phyloP scores from a whole-genome alignment of 1,284 basidiomycete genomes.

The Acaromyces ingoldii region DNA sequence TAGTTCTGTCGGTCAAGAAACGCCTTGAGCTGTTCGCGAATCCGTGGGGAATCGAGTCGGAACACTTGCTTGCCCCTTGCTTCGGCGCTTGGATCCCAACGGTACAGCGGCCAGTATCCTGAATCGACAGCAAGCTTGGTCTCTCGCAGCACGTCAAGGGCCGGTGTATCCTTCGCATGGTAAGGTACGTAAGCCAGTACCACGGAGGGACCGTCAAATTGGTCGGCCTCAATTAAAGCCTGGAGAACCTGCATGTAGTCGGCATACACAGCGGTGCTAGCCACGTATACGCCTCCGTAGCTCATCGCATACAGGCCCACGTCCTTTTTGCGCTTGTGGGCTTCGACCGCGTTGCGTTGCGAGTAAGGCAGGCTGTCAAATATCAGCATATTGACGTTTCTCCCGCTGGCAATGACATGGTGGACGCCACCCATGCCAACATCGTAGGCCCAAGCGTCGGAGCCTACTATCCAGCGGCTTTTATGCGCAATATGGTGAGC shows the following conservation, averaged over 20 bases:
- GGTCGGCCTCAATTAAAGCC: slow-evolving; percentile 84
- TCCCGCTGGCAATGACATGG: slow-evolving; percentile 81
- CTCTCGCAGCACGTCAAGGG: slow-evolving; percentile 86
- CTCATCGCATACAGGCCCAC: slow-evolving; percentile 81
- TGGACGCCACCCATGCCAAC: slow-evolving; percentile 93
- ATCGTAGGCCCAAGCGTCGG: slow-evolving; percentile 95
- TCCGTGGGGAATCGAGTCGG: slow-evolving; percentile 81
- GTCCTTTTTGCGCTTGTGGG: slow-evolving; percentile 51
- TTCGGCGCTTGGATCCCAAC: slow-evolving; percentile 83
- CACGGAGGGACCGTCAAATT: slow-evolving; percentile 81
- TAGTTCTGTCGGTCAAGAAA: slow-evolving; percentile 97
- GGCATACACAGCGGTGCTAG: slow-evolving; percentile 88
- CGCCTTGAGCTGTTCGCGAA: slow-evolving; percentile 88
- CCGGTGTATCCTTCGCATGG: slow-evolving; percentile 62
- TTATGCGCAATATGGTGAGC: slow-evolving; percentile 29
- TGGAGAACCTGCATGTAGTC: slow-evolving; percentile 94
- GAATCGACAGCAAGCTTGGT: slow-evolving; percentile 94
- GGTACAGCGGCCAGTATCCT: slow-evolving; percentile 96
- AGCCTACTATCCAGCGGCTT: slow-evolving; percentile 86
- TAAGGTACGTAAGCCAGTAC: slow-evolving; percentile 94
- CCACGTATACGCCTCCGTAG: slow-evolving; percentile 93
- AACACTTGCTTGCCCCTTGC: slow-evolving; percentile 74
- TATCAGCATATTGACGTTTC: slow-evolving; percentile 91
- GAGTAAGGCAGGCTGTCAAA: slow-evolving; percentile 89
- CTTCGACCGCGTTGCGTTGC: slow-evolving; percentile 55